phyloP scores from a whole-genome alignment of 1,284 basidiomycete species.

The Heterobasidion occidentale region DNA sequence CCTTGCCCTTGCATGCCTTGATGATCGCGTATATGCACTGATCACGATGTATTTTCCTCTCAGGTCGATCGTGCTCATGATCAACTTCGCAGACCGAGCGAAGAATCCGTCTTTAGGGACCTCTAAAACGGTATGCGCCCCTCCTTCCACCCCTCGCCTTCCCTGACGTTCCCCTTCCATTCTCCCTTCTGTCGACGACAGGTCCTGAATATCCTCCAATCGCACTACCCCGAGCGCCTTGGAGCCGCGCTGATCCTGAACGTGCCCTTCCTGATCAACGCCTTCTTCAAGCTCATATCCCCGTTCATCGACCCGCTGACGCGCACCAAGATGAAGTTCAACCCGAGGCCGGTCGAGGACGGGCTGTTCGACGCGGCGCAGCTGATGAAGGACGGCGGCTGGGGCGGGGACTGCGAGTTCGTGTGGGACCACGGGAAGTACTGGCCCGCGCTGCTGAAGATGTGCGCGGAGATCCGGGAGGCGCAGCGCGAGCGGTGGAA shows the following conservation, averaged over 20 bases:
- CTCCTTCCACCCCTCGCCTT: not conserved
- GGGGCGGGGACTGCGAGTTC: slow-evolving; percentile 74
- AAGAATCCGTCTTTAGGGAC: slow-evolving; percentile 68
- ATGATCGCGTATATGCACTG: not conserved
- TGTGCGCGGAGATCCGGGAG: slow-evolving; percentile 39
- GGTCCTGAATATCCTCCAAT: slow-evolving; percentile 79
- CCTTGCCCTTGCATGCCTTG: not conserved
- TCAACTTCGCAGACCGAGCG: slow-evolving; percentile 76
- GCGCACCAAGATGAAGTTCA: slow-evolving; percentile 89
- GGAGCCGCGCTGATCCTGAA: slow-evolving; percentile 85
- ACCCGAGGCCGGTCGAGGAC: slow-evolving; percentile 61
- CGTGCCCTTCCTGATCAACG: slow-evolving; percentile 70
- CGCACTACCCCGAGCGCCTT: slow-evolving; percentile 87
- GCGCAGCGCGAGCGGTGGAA: slow-evolving; percentile 55
- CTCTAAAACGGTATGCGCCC: slow-evolving; percentile 36
- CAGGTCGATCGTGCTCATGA: slow-evolving; percentile 67
- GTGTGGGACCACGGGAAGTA: slow-evolving; percentile 74
- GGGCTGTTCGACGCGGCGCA: slow-evolving; percentile 73
- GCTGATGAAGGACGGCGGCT: slow-evolving; percentile 60
- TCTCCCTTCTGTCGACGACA: slow-evolving; percentile 12
- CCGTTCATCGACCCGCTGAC: slow-evolving; percentile 91
- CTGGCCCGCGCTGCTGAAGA: slow-evolving; percentile 56
- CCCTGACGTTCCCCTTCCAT: not conserved
- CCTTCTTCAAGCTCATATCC: slow-evolving; percentile 82
- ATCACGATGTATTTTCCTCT: not conserved